Evolutionary conservation across 2,329 filamentous ascomycete genomes (phyloP).

Genomic region (Pseudopyricularia cyperi): DNA sequence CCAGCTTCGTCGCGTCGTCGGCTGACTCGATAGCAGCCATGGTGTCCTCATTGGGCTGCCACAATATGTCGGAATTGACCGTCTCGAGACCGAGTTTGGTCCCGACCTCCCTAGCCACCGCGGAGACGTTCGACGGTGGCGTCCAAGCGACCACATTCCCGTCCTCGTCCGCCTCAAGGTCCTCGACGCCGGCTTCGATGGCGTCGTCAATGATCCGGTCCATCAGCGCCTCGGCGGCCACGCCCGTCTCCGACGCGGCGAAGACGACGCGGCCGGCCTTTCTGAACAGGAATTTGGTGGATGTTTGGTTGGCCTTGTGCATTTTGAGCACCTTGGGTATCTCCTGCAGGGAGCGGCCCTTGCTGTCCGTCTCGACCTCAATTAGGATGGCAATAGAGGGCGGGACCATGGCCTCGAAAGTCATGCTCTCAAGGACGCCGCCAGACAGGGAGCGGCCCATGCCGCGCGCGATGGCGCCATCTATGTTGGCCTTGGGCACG

Average conservation of each 20-base stretch:
- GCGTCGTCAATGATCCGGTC: conserved; percentile 69
- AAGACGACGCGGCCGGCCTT: conserved; percentile 66
- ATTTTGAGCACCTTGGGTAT: conserved; percentile 60
- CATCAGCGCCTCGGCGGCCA: conserved; percentile 30
- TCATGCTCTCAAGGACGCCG: conserved; percentile 60
- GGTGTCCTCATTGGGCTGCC: conserved; percentile 72
- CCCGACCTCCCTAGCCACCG: conserved; percentile 50
- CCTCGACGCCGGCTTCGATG: conserved; percentile 72
- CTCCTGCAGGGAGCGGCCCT: conserved; percentile 59
- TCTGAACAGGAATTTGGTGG: conserved; percentile 75
- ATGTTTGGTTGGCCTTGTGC: conserved; percentile 53
- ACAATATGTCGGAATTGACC: conserved; percentile 68
- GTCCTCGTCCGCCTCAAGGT: conserved; percentile 52
- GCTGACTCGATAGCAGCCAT: conserved; percentile 48
- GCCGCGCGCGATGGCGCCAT: conserved; percentile 74
- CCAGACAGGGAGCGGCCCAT: conserved; percentile 72
- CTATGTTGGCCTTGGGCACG: conserved; percentile 67
- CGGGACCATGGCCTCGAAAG: conserved; percentile 70
- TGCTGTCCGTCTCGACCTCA: conserved; percentile 77
- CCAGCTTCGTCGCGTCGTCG: conserved; percentile 41
- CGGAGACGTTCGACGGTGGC: conserved; percentile 49
- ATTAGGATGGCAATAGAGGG: conserved; percentile 67
- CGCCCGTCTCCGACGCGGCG: conserved; percentile 24
- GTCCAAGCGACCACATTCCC: conserved; percentile 60
- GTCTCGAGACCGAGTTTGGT: conserved; percentile 53